Evolutionary conservation across 2,329 filamentous ascomycete species (phyloP).

Genomic region (Lachnellula willkommii): DNA sequence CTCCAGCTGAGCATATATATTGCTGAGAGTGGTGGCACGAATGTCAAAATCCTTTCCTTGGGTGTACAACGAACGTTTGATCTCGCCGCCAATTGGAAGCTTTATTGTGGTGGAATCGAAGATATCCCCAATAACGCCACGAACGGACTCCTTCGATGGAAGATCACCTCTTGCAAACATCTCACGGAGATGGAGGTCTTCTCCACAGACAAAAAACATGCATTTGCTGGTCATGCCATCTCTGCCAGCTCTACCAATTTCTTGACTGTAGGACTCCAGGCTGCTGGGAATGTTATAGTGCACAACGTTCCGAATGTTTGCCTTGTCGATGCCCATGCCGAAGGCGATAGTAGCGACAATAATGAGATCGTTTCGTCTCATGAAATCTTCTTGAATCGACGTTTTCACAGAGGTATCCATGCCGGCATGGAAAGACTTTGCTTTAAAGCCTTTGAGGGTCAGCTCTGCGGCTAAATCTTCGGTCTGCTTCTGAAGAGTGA

Average conservation of each 20-base stretch:
- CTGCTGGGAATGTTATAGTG: slow-evolving; percentile 48
- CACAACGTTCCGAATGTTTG: slow-evolving; percentile 49
- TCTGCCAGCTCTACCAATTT: slow-evolving; percentile 51
- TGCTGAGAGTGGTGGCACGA: slow-evolving; percentile 42
- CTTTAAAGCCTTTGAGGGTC: slow-evolving; percentile 35
- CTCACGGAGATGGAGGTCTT: slow-evolving; percentile 54
- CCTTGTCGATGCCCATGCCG: slow-evolving; percentile 56
- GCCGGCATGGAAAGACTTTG: slow-evolving; percentile 46
- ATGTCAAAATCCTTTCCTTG: slow-evolving; percentile 51
- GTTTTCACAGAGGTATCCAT: slow-evolving; percentile 42
- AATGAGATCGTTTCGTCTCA: slow-evolving; percentile 41
- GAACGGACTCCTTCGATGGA: slow-evolving; percentile 47
- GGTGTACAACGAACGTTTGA: slow-evolving; percentile 42
- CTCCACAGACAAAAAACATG: slow-evolving; percentile 51
- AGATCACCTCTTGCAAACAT: slow-evolving; percentile 56
- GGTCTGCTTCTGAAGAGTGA: slow-evolving; percentile 51
- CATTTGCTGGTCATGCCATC: slow-evolving; percentile 50
- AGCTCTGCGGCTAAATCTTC: slow-evolving; percentile 40
- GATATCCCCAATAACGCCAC: slow-evolving; percentile 45
- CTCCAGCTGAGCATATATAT: slow-evolving; percentile 57
- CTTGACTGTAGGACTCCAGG: slow-evolving; percentile 53
- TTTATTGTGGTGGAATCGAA: slow-evolving; percentile 36
- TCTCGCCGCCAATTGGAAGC: slow-evolving; percentile 36
- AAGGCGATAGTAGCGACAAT: slow-evolving; percentile 54
- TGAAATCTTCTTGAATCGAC: slow-evolving; percentile 47